Base-by-base conservation (phyloP, 306 rosid genomes). In the Cicer bijugum region DNA sequence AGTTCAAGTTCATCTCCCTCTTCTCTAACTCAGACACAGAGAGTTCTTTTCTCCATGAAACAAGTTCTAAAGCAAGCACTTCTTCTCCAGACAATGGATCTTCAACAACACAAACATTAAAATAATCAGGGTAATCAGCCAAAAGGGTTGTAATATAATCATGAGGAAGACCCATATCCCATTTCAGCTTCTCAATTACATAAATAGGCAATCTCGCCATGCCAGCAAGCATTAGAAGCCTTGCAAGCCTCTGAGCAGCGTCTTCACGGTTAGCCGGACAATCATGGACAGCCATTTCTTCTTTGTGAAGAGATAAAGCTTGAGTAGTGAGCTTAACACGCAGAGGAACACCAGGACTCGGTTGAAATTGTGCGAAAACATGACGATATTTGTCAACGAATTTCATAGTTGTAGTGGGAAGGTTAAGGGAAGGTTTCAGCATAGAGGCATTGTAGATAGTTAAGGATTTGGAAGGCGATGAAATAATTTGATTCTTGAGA, bases 131-230 rank as follows among this genome's bases (percentile, higher is more conserved):
- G 76, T 86, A 90, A 64, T 87, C 91, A 23, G 84, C 77, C 69
- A 92, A 84, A 81, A 92, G 92, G 0, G 80, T 66, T 10, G 66
- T 72, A 69, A 86, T 75, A 76, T 83, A 86, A 79, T 85, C 80
- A 40, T 81, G 85, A 17, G 94, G 96, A 71, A 90, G 95, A 77
- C 98, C 96, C 84, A 92, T 8, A 82, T 92, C 98, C 96, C 98
- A 92, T 62, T 86, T 89, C 44, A 92, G 77, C 77, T 75, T 83
- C 66, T 92, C 89, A 67, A 90, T 86, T 38, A 92, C 72, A 82
- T 81, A 80, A 12, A 92, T 43, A 43, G 98, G 96, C 88, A 90
- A 82, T 60, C 72, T 83, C 6, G n/a, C 42, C 53, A 72, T 77
- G n/a, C 92, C 83, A 15, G 91, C 79, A 51, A 92, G 94, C 98